A percentile compares a stretch with the other conserved stretches of the same genome.
These are phyloP conservation scores for Zygosaccharomyces rouxii DNA, from an alignment of 805 yeast species.

Conservation along the genomic window DNA sequence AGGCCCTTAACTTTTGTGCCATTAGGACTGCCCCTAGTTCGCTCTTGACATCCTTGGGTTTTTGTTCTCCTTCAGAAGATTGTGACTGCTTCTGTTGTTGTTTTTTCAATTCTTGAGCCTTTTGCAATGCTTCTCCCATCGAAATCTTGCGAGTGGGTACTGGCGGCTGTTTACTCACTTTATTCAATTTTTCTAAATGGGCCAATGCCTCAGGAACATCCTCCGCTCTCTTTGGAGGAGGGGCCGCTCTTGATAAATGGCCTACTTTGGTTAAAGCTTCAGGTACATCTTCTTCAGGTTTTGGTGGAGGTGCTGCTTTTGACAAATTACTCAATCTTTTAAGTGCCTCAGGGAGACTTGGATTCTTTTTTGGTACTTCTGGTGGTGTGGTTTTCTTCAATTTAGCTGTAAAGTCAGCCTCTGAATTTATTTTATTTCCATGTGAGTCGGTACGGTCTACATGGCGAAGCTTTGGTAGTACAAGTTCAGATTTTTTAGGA, in stretches of 20 bases:
- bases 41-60: conserved; percentile 2
- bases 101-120: conserved; percentile 17
- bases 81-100: background rate
- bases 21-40: conserved; percentile 17
- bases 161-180: conserved; percentile 20
- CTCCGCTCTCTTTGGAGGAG: conserved; percentile 8
- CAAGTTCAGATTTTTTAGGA: conserved; percentile 11
- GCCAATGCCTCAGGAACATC: conserved; percentile 21
- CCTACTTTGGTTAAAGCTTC: conserved; percentile 20
- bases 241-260: conserved; percentile 16
- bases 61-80: background rate
- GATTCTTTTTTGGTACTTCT: conserved; percentile 8
- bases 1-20: conserved; percentile 7
- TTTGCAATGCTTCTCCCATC: conserved; percentile 28
- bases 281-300: conserved; percentile 7
- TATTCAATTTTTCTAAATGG: conserved; percentile 13
- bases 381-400: conserved; percentile 13
- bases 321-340: conserved; percentile 3
- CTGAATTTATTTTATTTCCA: background rate
- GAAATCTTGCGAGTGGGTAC: conserved; percentile 30
- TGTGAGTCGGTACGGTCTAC: conserved; percentile 3
- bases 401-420: background rate
- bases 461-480: conserved; percentile 19
- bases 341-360: conserved; percentile 25
- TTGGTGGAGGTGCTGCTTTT: background rate